Evolutionary conservation across 108 stramenopile species (phyloP).

Genomic region (Cyclotella distinguenda): DNA sequence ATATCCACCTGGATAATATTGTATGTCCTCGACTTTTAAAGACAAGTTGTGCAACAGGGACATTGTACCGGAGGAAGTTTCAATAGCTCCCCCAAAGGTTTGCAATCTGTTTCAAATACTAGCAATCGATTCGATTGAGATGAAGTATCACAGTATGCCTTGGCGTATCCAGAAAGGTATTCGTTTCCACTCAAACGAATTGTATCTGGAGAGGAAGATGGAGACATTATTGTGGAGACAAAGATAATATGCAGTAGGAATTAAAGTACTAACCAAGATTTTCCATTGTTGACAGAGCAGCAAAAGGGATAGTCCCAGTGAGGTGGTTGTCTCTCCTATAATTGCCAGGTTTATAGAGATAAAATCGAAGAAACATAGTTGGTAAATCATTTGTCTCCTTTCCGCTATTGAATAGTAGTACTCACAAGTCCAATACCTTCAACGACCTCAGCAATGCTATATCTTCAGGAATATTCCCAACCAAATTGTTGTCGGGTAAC

Average conservation of each 20-base stretch:
- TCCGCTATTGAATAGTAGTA: neutral
- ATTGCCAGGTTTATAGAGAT: neutral
- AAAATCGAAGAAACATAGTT: neutral
- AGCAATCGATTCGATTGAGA: neutral
- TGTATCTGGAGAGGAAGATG: constrained; percentile 7
- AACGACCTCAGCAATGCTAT: constrained; percentile 10
- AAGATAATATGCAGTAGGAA: neutral
- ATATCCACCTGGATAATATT: too few species aligned
- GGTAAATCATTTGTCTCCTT: neutral
- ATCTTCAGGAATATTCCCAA: constrained; percentile 8
- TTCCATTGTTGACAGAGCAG: constrained; percentile 7
- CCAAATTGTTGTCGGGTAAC: neutral
- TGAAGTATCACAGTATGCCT: neutral
- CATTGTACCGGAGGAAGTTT: constrained; percentile 10
- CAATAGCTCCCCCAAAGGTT: constrained; percentile 4
- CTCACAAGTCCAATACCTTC: constrained; percentile 25
- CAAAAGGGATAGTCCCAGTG: constrained; percentile 23
- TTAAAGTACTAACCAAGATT: constrained; percentile 5
- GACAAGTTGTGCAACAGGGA: constrained; percentile 18
- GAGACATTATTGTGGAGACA: neutral
- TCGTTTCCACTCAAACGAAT: constrained; percentile 13
- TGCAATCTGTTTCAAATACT: constrained; percentile 22
- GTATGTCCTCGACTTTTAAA: too few species aligned
- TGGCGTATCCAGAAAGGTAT: constrained; percentile 8
- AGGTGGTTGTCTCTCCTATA: constrained; percentile 19